Conservation (phyloP, 2,329 filamentous ascomycete genomes). For the Trichothecium roseum region DNA sequence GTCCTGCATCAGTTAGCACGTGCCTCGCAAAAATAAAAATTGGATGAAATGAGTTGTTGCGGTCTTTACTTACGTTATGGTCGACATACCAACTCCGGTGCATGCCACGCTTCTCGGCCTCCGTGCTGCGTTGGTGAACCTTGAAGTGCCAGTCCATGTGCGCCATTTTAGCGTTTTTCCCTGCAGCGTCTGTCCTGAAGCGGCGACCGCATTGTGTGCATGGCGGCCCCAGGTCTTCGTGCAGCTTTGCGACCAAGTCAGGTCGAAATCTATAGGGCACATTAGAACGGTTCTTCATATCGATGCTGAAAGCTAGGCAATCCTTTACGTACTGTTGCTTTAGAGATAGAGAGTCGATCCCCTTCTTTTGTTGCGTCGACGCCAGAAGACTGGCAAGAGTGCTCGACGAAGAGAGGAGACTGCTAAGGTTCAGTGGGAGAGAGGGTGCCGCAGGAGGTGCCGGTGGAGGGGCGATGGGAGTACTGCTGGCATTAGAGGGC, state of each 20-base stretch:
- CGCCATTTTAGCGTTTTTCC: conserved; percentile 74
- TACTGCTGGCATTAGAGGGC: conserved; percentile 22
- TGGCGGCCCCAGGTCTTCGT: conserved; percentile 73
- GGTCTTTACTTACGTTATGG: conserved; percentile 53
- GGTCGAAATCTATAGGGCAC: conserved; percentile 52
- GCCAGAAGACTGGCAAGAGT: conserved; percentile 1
- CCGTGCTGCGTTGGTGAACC: conserved; percentile 79
- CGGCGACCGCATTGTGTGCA: conserved; percentile 88
- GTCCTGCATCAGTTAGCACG: conserved; percentile 40
- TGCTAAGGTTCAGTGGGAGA: conserved; percentile 24
- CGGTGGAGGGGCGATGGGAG: conserved; percentile 22
- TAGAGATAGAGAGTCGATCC: conserved; percentile 42
- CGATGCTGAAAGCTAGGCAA: too few species aligned
- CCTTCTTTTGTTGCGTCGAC: conserved; percentile 8
- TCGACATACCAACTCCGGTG: conserved; percentile 94
- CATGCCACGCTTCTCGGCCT: conserved; percentile 75
- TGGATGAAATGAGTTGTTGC: conserved; percentile 13
- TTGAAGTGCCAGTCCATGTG: conserved; percentile 99
- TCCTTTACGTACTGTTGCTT: conserved; percentile 53
- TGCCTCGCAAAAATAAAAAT: not conserved
- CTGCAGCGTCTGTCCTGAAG: conserved; percentile 67
- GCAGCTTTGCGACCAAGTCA: conserved; percentile 62
- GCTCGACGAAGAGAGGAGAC: conserved; percentile 18
- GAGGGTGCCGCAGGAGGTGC: conserved; percentile 15
- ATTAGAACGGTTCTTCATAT: conserved; percentile 7